Evolutionary conservation across 768 basidiomycete genomes (phyloP).

Genomic region (Leccinum disarticulatum): DNA sequence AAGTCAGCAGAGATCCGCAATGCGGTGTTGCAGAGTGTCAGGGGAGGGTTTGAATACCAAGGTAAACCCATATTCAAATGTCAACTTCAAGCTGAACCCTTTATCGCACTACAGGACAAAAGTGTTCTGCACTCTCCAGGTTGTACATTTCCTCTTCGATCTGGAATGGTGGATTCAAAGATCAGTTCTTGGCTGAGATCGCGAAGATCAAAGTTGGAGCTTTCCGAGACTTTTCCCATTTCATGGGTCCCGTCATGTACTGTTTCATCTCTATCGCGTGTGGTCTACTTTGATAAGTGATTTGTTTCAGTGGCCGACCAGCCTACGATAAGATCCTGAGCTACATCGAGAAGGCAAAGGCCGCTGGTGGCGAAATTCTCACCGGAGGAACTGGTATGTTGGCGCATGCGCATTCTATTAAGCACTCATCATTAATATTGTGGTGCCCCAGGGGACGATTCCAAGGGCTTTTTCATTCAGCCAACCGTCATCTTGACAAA

Average conservation of each 20-base stretch:
- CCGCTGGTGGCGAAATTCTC: conserved; percentile 85
- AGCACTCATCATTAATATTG: not conserved
- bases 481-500: conserved; percentile 93
- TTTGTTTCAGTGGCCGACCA: conserved; percentile 60
- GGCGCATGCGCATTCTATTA: not conserved
- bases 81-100: not conserved
- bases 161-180: conserved; percentile 87
- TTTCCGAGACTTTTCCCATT: conserved; percentile 74
- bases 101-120: conserved; percentile 62
- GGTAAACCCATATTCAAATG: conserved; percentile 41
- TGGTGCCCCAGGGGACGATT: conserved; percentile 65
- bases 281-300: not conserved
- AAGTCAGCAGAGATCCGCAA: conserved; percentile 82
- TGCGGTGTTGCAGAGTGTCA: conserved; percentile 85
- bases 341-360: conserved; percentile 86
- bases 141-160: conserved; percentile 85
- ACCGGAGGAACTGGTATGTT: conserved; percentile 74
- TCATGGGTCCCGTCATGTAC: conserved; percentile 96
- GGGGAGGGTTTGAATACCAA: conserved; percentile 95
- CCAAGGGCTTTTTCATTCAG: conserved; percentile 90
- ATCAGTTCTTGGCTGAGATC: conserved; percentile 69
- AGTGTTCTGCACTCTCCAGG: conserved; percentile 93
- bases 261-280: conserved; percentile 10
- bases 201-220: conserved; percentile 85
- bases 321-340: conserved; percentile 85